Evolutionary conservation across 495 filamentous ascomycete genomes (phyloP).

Genomic region (Penicillium cinerascens): DNA sequence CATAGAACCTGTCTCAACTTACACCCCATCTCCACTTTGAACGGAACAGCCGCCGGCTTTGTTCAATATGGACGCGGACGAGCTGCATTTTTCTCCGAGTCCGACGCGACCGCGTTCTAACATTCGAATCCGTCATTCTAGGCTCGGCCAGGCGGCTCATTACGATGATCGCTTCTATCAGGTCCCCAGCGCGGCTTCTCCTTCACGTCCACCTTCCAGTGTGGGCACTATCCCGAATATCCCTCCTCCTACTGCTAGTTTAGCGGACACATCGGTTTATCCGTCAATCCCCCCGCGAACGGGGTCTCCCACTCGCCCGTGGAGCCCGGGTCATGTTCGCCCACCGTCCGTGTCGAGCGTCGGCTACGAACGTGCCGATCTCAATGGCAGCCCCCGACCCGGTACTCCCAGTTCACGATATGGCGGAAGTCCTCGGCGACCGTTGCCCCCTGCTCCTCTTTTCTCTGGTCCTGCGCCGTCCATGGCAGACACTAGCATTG

Average conservation of each 20-base stretch:
- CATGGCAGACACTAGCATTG: conserved; percentile 40
- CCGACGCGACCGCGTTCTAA: conserved; percentile 29
- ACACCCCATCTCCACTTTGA: not conserved
- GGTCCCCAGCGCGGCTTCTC: conserved; percentile 29
- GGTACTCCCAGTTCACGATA: conserved; percentile 87
- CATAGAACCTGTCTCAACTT: conserved; percentile 3
- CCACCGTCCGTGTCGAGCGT: conserved; percentile 50
- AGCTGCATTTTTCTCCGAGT: not conserved
- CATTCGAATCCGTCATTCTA: conserved; percentile 16
- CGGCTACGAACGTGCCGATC: conserved; percentile 77
- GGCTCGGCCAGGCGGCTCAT: conserved; percentile 22
- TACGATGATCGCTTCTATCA: conserved; percentile 31
- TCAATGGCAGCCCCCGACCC: conserved; percentile 86
- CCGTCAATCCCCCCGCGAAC: conserved; percentile 49
- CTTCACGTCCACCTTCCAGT: conserved; percentile 53
- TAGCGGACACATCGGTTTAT: conserved; percentile 37
- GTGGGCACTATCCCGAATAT: conserved; percentile 52
- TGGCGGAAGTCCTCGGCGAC: conserved; percentile 76
- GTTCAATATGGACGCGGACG: conserved; percentile 10
- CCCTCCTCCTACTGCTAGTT: conserved; percentile 47
- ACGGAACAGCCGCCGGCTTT: not conserved
- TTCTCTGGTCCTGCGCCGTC: conserved; percentile 54
- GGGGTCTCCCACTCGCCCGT: conserved; percentile 62
- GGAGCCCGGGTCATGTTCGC: conserved; percentile 66
- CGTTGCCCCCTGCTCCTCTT: conserved; percentile 89